Percentiles rank a stretch among this genome's conserved stretches.
Evolutionary conservation across 441 rosid species (phyloP).

Genomic region (Erysimum cheiri): DNA sequence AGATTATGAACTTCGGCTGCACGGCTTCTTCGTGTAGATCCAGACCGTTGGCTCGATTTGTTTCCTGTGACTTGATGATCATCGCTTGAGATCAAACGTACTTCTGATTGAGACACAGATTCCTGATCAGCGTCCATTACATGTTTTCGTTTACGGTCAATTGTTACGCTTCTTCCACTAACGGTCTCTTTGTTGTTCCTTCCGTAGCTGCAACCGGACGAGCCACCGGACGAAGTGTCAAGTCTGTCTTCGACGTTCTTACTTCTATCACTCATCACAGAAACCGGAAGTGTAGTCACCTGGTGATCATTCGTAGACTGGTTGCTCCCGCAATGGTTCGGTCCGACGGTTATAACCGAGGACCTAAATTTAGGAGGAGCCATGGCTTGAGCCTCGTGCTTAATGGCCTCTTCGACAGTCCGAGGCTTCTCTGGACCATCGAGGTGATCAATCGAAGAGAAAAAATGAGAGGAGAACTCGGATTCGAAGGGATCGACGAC

Average conservation of each 20-base stretch:
- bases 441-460: constrained; percentile 40
- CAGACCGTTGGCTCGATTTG: constrained; percentile 54
- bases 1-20: constrained; percentile 86
- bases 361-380: constrained; percentile 60
- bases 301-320: constrained; percentile 53
- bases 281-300: constrained; percentile 28
- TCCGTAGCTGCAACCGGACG: constrained; percentile 66
- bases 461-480: constrained; percentile 63
- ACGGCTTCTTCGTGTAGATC: constrained; percentile 65
- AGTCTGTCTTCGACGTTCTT: constrained; percentile 42
- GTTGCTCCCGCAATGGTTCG: constrained; percentile 69
- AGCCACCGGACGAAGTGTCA: constrained; percentile 69
- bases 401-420: constrained; percentile 37
- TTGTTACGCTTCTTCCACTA: constrained; percentile 42
- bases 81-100: constrained; percentile 38
- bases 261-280: constrained; percentile 42
- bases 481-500: constrained; percentile 55
- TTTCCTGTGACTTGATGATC: constrained; percentile 55
- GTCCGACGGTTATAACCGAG: constrained; percentile 60
- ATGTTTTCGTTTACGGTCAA: constrained; percentile 65
- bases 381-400: constrained; percentile 50
- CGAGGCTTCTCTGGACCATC: constrained; percentile 35
- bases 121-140: constrained; percentile 52
- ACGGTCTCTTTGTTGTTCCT: constrained; percentile 54
- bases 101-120: constrained; percentile 67